Evolutionary conservation across 306 rosid species (phyloP), one percentile per base, ranked within the genome.

Genomic region (Inga oerstediana): DNA sequence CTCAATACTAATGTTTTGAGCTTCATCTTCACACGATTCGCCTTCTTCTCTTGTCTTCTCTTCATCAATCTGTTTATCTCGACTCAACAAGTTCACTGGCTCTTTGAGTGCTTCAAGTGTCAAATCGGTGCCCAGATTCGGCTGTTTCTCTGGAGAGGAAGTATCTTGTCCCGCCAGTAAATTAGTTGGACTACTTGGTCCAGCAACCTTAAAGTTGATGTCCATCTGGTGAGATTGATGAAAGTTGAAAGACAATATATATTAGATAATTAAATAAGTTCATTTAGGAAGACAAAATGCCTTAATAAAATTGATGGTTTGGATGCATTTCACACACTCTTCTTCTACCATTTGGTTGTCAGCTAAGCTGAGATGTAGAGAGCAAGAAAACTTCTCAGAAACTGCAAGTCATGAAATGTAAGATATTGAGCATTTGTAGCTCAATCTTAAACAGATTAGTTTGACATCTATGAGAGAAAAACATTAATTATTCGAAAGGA

Each of bases 291-390:
- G 30, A 27, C 1, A 27, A 37, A 61, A 73, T 34, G 27, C 17
- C 22, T 39, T 43, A 48, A 20, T 43, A 48, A 30, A 66, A 30
- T 16, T 75, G 19, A 75, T 27, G 27, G 24, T 39, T 75, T 35
- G 5, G 85, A 61, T 24, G 66, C 67, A 67, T 39, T 79, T 48
- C 65, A 78, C 93, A 48, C 86, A 91, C 91, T 87, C 84, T 78
- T 88, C 86, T 20, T 81, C 82, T 17, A 83, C 45, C 13, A 35
- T 14, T 14, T 78, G 22, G 75, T 81, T 72, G 66, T 82, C 68
- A 61, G 76, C 66, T 27, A 67, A 78, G 78, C 11, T 54, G n/a
- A 80, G 70, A 78, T 69, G 22, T 59, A 81, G 74, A 51, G 80
- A 68, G 65, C 78, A 80, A 68, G 71, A 79, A 84, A 80, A 67